Evolutionary conservation across 352 stramenopile genomes (phyloP).

Genomic region (Phytophthora hibernalis): DNA sequence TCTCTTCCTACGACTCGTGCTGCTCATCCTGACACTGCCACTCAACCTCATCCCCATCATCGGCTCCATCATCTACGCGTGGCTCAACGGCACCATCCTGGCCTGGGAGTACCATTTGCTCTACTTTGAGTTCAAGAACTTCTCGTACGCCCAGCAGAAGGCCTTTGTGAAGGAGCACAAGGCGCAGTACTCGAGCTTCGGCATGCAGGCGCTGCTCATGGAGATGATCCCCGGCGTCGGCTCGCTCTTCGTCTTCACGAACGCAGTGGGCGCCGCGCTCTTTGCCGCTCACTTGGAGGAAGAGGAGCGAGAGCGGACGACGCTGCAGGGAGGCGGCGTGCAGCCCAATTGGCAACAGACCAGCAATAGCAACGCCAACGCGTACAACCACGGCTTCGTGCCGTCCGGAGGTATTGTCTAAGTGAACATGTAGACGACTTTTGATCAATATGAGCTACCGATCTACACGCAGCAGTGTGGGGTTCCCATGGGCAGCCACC

Average conservation of each 20-base stretch:
- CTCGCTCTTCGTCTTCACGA: conserved; percentile 76
- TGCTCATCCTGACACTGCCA: conserved; percentile 70
- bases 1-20: conserved; percentile 49
- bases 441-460: conserved; percentile 7
- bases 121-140: conserved; percentile 81
- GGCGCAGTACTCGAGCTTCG: conserved; percentile 70
- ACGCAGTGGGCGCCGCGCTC: conserved; percentile 70
- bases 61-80: conserved; percentile 68
- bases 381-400: conserved; percentile 25
- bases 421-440: conserved; percentile 1
- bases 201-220: conserved; percentile 74
- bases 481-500: conserved; percentile 11
- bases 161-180: conserved; percentile 54
- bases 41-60: conserved; percentile 75
- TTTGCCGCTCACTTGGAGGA: conserved; percentile 73
- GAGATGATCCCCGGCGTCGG: conserved; percentile 78
- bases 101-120: conserved; percentile 80
- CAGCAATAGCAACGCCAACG: conserved; percentile 19
- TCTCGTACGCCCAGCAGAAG: conserved; percentile 64
- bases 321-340: conserved; percentile 11
- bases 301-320: conserved; percentile 31
- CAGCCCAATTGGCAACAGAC: conserved; percentile 12
- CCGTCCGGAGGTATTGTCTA: conserved; percentile 36
- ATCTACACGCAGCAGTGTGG: not conserved
- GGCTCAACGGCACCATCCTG: conserved; percentile 72